Evolutionary conservation across 2,329 filamentous ascomycete genomes (phyloP).

Genomic region (Cladosporium sp.): DNA sequence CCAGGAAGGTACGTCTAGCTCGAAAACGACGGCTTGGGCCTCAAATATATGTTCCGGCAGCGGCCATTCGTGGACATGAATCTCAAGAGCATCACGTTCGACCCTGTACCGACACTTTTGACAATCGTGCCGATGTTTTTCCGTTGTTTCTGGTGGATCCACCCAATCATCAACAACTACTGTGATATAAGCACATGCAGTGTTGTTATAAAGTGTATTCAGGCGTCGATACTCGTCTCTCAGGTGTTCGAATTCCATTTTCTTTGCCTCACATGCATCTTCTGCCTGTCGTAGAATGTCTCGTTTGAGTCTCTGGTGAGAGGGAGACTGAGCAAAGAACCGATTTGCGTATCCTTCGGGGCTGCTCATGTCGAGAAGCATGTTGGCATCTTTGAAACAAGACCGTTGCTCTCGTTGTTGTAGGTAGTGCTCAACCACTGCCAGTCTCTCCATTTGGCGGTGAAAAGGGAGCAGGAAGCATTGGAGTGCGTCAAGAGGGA

Average conservation of each 20-base stretch:
- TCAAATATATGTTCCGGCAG: constrained; percentile 38
- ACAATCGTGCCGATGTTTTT: constrained; percentile 34
- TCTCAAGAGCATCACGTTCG: constrained; percentile 37
- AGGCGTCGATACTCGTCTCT: constrained; percentile 38
- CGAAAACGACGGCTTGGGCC: constrained; percentile 48
- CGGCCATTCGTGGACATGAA: constrained; percentile 47
- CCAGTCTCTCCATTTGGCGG: constrained; percentile 49
- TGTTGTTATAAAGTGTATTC: constrained; percentile 15
- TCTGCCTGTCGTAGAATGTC: constrained; percentile 23
- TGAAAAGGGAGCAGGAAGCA: constrained; percentile 48
- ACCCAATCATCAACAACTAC: constrained; percentile 14
- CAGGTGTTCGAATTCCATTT: constrained; percentile 34
- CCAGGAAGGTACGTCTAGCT: constrained; percentile 43
- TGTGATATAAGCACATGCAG: constrained; percentile 13
- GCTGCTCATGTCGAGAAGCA: constrained; percentile 42
- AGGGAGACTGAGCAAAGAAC: constrained; percentile 39
- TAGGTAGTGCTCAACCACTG: constrained; percentile 46
- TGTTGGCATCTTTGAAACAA: constrained; percentile 18
- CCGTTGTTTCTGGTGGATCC: constrained; percentile 27
- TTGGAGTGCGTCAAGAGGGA: constrained; percentile 50
- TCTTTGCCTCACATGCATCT: constrained; percentile 31
- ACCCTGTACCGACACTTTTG: constrained; percentile 40
- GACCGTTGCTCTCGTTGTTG: neutral
- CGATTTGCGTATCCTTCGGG: constrained; percentile 38
- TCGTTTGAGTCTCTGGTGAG: constrained; percentile 22